Evolutionary conservation across 2,329 filamentous ascomycete species (phyloP), one percentile per base, ranked within the genome.

Genomic region (Aureobasidium subglaciale): DNA sequence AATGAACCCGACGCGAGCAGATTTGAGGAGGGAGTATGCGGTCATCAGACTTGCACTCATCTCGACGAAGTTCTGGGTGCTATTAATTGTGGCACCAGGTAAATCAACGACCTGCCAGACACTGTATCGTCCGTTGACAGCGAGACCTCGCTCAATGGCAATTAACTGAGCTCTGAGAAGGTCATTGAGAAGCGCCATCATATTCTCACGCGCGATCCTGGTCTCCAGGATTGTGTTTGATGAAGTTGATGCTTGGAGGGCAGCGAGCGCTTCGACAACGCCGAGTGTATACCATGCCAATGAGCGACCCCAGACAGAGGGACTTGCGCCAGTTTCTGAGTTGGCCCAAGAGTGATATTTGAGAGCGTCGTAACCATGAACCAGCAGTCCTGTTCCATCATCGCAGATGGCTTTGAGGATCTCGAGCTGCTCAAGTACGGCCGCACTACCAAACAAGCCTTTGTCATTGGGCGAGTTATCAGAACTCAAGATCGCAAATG

Each of bases 201-300:
- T 40, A 9, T 40, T 22, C 10, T 10, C 40, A 24, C 15, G 29
- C 20, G 34, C 24, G 15, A 50, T 29, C 20, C 30, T 50, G 22
- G n/a, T 4, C 4, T 15, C 24, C n/a, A 40, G 11, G 6, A 8
- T 22, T 10, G 9, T 29, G 8, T 1, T 16, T 2, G n/a, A 16
- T 11, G 37, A n/a, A 9, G n/a, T 3, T 4, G 16, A 18, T 8
- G 24, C 29, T 13, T 20, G 34, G n/a, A 50, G 5, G 4, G 20
- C 13, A 4, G 38, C 46, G 5, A 50, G n/a, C 3, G 34, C 46
- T 29, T 50, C 34, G 24, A 50, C 15, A 6, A 50, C 24, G 15
- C 46, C 46, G 10, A 50, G 46, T 2, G 46, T 50, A n/a, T 50
- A 50, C 46, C 46, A 50, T 5, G 46, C 46, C 22, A 38, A 20